Conservation (phyloP, 495 filamentous ascomycete species). For the Cryomyces antarcticus region DNA sequence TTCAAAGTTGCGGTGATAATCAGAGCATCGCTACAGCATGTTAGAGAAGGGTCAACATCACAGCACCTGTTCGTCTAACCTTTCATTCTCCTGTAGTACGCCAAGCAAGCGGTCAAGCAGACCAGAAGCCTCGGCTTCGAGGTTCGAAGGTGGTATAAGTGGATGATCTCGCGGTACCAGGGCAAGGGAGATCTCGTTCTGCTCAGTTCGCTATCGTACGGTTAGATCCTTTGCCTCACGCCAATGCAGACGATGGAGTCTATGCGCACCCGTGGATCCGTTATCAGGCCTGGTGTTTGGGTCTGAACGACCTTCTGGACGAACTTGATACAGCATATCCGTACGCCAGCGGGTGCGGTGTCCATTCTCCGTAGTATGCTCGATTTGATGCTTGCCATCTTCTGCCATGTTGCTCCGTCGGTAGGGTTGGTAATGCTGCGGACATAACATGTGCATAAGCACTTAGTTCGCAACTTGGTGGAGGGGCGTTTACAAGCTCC, state of each 20-base stretch:
- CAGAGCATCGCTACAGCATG: conserved; percentile 49
- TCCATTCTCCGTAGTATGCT: conserved; percentile 82
- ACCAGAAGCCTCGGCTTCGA: conserved; percentile 82
- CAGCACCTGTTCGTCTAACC: conserved; percentile 28
- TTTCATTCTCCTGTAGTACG: conserved; percentile 65
- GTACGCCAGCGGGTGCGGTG: conserved; percentile 49
- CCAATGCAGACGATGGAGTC: no score
- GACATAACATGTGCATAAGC: conserved; percentile 28
- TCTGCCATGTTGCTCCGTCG: conserved; percentile 64
- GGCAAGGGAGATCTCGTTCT: conserved; percentile 69
- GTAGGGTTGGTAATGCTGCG: conserved; percentile 61
- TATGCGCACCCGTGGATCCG: conserved; percentile 61
- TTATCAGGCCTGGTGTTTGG: conserved; percentile 64
- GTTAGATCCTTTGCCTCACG: neutral
- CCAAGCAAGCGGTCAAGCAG: conserved; percentile 77
- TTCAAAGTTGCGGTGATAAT: conserved; percentile 84
- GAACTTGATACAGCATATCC: conserved; percentile 92
- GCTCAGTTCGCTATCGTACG: conserved; percentile 44
- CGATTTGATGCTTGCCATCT: conserved; percentile 73
- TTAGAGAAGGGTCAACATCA: conserved; percentile 2
- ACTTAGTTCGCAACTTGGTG: no score
- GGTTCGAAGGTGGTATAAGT: conserved; percentile 48
- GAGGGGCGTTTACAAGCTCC: no score
- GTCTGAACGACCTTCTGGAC: conserved; percentile 79
- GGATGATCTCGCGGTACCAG: conserved; percentile 71